phyloP scores from a whole-genome alignment of 2,329 filamentous ascomycete genomes.

The Fusarium sp. region DNA sequence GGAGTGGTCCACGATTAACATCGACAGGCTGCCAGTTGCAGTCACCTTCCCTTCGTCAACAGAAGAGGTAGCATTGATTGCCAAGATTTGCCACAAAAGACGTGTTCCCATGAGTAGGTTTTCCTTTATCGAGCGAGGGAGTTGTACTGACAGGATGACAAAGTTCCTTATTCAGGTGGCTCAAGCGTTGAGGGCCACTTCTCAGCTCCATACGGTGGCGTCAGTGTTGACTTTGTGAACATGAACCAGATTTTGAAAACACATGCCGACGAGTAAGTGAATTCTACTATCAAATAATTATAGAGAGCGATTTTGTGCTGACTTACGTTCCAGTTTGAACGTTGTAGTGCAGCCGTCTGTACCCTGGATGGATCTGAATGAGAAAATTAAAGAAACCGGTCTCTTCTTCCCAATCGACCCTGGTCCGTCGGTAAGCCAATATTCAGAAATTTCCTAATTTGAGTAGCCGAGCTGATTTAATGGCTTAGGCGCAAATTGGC shows the following conservation, averaged over 20 bases:
- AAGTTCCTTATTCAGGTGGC: constrained; percentile 82
- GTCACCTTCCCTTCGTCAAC: constrained; percentile 72
- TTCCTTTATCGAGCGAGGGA: rapidly evolving
- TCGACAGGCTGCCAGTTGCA: constrained; percentile 69
- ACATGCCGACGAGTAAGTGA: constrained; percentile 73
- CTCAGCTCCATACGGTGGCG: constrained; percentile 84
- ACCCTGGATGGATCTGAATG: constrained; percentile 89
- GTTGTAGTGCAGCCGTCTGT: constrained; percentile 91
- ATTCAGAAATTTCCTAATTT: rapidly evolving
- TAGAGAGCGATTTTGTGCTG: rapidly evolving
- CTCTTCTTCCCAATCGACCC: constrained; percentile 94
- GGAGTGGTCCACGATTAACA: constrained; percentile 72
- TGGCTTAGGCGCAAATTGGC: constrained; percentile 72
- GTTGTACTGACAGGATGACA: rapidly evolving
- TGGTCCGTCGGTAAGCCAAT: constrained; percentile 54
- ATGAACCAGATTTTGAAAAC: constrained; percentile 87
- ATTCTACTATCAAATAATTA: rapidly evolving
- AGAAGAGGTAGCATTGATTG: constrained; percentile 68
- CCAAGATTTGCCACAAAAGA: constrained; percentile 78
- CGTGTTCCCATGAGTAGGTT: constrained; percentile 74
- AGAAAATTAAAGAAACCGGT: constrained; percentile 73
- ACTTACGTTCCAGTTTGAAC: constrained; percentile 69
- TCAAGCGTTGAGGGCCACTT: constrained; percentile 92
- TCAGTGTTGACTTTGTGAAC: constrained; percentile 87
- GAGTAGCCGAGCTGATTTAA: constrained; percentile 51